Evolutionary conservation across 371 early-diverging fungal species (phyloP), one percentile per base, ranked within the genome.

Genomic region (Saksenaea oblongispora): DNA sequence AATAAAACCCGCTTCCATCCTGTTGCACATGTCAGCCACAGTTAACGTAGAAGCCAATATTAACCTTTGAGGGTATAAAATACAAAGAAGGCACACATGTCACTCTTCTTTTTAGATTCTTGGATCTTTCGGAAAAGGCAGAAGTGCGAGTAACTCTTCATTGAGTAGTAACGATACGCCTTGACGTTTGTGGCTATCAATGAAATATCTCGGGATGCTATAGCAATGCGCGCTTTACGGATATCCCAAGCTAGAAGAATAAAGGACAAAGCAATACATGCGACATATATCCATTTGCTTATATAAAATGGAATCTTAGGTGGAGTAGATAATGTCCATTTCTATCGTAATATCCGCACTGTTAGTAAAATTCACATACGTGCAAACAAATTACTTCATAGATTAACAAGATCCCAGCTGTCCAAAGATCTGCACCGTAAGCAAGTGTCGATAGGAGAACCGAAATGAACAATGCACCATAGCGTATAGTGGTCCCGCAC

Each of bases 1-100:
- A 95, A 82, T 53, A 95, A 64, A 0, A 94, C 74, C 51, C 92
- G 85, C 72, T 93, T 94, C 95, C 96, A 94, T 53, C 90, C 89
- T 87, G 36, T 9, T 34, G 66, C 35, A 24, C 10, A 17, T 26
- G 63, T 56, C 15, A 36, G 24, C 54, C 2, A 26, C 35, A 17
- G 28, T 56, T 28, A 56, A 28, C 34, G 15, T 13, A 47, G 15
- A 35, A 55, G 2, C 18, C 31, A 17, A 22, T 15, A 14, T 80
- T 31, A 7, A 87, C 92, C 91, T 80, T 92, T 90, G 58, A 94
- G 84, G 10, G 86, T 82, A 72, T 93, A 94, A 73, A 92, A 95
- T 15, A 93, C 91, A 78, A 87, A 95, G 72, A 93, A 93, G n/a
- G 94, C 93, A 9, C 91, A 55, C 1, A 79, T 71, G 64, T 96